Evolutionary conservation across 495 filamentous ascomycete genomes (phyloP), one percentile per base, ranked within the genome.

Genomic region (Penicillium coprophilum): DNA sequence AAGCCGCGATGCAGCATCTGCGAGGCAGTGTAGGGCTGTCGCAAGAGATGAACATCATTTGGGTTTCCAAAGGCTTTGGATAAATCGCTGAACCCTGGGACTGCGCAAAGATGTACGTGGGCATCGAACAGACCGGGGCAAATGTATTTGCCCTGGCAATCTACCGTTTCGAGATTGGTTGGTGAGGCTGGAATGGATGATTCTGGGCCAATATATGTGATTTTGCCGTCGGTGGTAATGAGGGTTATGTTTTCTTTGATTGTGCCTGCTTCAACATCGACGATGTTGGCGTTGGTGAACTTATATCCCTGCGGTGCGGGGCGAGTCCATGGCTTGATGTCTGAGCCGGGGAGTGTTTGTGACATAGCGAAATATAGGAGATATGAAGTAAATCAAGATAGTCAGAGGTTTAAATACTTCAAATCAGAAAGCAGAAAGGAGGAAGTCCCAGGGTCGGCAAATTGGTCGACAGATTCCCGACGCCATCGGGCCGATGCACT

Each of bases 121-220:
- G 75, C 75, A 59, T 84, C 81, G n/a, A 83, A 80, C 0, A 84
- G 72, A 9, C 81, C 81, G 0, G 81, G 81, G 30, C 77, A 73
- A 9, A 83, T 56, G 57, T 71, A 83, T 34, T 69, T 72, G 23
- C 76, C 78, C 11, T 70, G 63, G n/a, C 72, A 65, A 55, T 82
- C 72, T 21, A 82, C 53, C 10, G 61, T 24, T 3, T 43, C 52
- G 1, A 62, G 43, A 21, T 60, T 56, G 24, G 31, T 40, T 19
- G 61, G 56, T 10, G 59, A 27, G 17, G 15, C 6, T 15, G 58
- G 54, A 11, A 55, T 47, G 21, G 59, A 58, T 19, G 63, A 19
- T 12, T 52, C 50, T 17, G 58, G 31, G 12, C 53, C 50, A 5
- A 69, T 23, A 3, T 50, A 60, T 46, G 59, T 19, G 21, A 67